Percentiles rank a stretch among this genome's conserved stretches.
Conservation (phyloP, 202 grass and related monocot species). For the Elaeis oleifera region DNA sequence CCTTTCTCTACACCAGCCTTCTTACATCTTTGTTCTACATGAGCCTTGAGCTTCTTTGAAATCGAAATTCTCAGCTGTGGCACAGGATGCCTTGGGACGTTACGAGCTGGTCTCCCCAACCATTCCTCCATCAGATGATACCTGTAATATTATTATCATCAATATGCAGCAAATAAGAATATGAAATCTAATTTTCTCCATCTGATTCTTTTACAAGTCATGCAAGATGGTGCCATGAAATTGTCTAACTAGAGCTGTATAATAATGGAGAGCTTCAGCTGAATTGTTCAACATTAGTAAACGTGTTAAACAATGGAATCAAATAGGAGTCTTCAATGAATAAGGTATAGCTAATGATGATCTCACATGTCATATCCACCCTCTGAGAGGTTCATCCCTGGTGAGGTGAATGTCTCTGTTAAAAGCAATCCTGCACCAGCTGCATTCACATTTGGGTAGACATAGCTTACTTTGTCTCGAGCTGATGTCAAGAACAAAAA, state of each 20-base stretch:
- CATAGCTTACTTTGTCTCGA: slow-evolving; percentile 72
- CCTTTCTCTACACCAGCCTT: slow-evolving; percentile 59
- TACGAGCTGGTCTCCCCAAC: slow-evolving; percentile 55
- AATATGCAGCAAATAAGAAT: neutral
- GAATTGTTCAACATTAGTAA: too few species aligned
- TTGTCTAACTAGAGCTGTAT: too few species aligned
- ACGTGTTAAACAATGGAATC: too few species aligned
- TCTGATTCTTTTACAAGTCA: too few species aligned
- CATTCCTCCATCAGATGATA: slow-evolving; percentile 78
- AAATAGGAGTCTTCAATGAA: too few species aligned
- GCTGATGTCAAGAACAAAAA: slow-evolving; percentile 89
- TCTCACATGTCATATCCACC: slow-evolving; percentile 74
- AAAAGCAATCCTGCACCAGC: slow-evolving; percentile 69
- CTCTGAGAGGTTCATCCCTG: slow-evolving; percentile 50
- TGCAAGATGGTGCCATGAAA: too few species aligned
- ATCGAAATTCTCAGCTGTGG: slow-evolving; percentile 68
- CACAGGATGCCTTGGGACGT: slow-evolving; percentile 45
- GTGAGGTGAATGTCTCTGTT: slow-evolving; percentile 51
- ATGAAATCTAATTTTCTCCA: too few species aligned
- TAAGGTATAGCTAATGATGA: neutral
- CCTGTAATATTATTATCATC: slow-evolving; percentile 25
- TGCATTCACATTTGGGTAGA: slow-evolving; percentile 76
- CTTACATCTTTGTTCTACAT: slow-evolving; percentile 61
- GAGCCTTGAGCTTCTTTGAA: slow-evolving; percentile 72
- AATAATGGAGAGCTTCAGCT: too few species aligned